Evolutionary conservation across 768 basidiomycete genomes (phyloP).

Genomic region (Amylocystis lapponica): DNA sequence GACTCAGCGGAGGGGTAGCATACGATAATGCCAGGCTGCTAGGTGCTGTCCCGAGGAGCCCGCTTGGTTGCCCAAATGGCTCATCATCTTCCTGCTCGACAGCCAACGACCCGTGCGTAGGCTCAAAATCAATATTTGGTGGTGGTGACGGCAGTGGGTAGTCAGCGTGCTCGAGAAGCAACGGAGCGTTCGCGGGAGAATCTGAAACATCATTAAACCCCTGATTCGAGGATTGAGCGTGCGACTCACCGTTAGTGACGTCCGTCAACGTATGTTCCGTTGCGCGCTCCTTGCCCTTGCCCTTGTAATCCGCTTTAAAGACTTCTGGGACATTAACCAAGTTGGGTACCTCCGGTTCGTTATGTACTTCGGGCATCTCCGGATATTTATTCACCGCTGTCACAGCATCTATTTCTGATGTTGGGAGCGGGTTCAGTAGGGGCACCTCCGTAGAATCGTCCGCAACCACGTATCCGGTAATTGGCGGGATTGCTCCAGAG

Average conservation of each 20-base stretch:
- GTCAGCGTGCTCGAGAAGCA: background rate
- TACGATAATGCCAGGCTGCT: background rate
- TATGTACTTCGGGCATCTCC: no score
- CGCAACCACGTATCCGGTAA: slow-evolving; percentile 2
- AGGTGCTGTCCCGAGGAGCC: background rate
- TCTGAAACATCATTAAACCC: slow-evolving; percentile 1
- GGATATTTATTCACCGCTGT: slow-evolving; percentile 2
- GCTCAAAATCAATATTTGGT: background rate
- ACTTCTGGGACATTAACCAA: background rate
- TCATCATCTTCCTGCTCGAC: background rate
- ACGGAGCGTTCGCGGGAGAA: background rate
- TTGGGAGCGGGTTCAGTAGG: background rate
- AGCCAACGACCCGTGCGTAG: background rate
- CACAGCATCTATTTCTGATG: slow-evolving; percentile 4
- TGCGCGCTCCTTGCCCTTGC: slow-evolving; percentile 30
- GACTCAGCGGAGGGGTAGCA: slow-evolving; percentile 1
- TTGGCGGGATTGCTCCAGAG: slow-evolving; percentile 41
- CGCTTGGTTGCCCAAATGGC: background rate
- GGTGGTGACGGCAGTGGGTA: no score
- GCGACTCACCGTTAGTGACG: slow-evolving; percentile 39
- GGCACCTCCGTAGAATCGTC: background rate
- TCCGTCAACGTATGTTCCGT: slow-evolving; percentile 28
- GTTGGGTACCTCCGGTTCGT: background rate
- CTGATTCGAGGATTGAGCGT: background rate
- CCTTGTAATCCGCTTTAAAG: slow-evolving; percentile 14